Evolutionary conservation across 495 filamentous ascomycete genomes (phyloP).

Genomic region (Daldinia bambusicola): DNA sequence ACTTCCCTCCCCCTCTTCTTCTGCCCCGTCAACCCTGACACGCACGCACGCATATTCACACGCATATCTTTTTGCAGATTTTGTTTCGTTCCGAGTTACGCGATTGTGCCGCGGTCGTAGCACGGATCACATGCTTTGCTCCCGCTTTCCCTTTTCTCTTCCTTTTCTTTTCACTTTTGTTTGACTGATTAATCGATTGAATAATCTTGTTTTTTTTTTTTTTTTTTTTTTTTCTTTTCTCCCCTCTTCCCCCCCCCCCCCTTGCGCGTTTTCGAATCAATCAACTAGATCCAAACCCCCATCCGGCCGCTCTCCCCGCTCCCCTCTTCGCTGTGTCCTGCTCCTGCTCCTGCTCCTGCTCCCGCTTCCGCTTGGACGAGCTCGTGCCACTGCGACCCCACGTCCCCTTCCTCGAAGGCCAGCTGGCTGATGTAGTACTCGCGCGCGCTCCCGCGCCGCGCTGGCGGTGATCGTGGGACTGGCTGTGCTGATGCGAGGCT

Average conservation of each 20-base stretch:
- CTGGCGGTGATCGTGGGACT: background rate
- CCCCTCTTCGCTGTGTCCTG: background rate
- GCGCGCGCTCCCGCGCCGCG: background rate
- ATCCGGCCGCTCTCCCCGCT: background rate
- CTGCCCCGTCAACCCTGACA: background rate
- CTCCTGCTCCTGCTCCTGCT: background rate
- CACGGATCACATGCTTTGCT: background rate
- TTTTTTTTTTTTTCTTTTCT: too few relatives aligned
- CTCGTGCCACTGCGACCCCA: constrained; percentile 5
- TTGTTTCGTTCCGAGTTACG: background rate
- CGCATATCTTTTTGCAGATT: background rate
- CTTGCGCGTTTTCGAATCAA: constrained; percentile 2
- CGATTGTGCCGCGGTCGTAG: background rate
- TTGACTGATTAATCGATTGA: background rate
- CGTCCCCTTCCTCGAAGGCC: constrained; percentile 25
- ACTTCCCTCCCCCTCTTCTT: background rate
- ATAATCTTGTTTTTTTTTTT: background rate
- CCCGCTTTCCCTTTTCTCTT: background rate
- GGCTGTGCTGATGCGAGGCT: background rate
- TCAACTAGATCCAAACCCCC: constrained; percentile 25
- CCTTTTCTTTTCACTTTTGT: background rate
- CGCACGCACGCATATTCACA: too few relatives aligned
- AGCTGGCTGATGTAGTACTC: constrained; percentile 32
- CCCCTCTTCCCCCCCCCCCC: background rate
- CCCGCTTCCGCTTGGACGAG: background rate